Conservation (phyloP, 768 basidiomycete species). For the Podaxis sp. region DNA sequence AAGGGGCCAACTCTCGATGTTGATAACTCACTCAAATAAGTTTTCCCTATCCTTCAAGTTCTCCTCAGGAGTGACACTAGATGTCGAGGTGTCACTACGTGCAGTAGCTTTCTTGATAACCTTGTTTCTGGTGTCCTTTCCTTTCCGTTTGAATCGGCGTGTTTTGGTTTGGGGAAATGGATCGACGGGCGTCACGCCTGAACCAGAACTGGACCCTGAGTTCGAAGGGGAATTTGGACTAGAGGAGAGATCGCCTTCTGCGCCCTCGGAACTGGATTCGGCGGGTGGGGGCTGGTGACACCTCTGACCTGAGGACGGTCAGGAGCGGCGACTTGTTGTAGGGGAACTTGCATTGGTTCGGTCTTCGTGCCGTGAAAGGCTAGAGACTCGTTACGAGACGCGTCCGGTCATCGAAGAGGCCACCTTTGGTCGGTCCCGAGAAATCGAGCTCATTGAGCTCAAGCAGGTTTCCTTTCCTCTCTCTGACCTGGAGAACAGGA, state of each 20-base stretch:
- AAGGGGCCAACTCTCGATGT: conserved; percentile 66
- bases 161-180: conserved; percentile 15
- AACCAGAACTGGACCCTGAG: background rate
- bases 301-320: background rate
- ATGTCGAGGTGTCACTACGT: no score
- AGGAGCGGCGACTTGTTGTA: conserved; percentile 30
- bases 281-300: conserved; percentile 9
- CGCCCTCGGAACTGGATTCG: conserved; percentile 20
- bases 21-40: no score
- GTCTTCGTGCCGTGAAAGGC: conserved; percentile 29
- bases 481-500: conserved; percentile 43
- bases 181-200: conserved; percentile 16
- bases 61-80: no score
- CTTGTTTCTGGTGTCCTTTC: conserved; percentile 19
- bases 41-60: no score
- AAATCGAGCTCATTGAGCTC: conserved; percentile 47
- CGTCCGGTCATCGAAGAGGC: conserved; percentile 19
- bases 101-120: conserved; percentile 2
- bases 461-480: conserved; percentile 38
- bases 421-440: conserved; percentile 40
- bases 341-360: conserved; percentile 49
- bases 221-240: background rate
- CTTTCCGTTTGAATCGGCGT: conserved; percentile 19
- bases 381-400: conserved; percentile 1
- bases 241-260: conserved; percentile 15